Evolutionary conservation across 108 stramenopile genomes (phyloP).

Genomic region (Stephanodiscus minutulus): DNA sequence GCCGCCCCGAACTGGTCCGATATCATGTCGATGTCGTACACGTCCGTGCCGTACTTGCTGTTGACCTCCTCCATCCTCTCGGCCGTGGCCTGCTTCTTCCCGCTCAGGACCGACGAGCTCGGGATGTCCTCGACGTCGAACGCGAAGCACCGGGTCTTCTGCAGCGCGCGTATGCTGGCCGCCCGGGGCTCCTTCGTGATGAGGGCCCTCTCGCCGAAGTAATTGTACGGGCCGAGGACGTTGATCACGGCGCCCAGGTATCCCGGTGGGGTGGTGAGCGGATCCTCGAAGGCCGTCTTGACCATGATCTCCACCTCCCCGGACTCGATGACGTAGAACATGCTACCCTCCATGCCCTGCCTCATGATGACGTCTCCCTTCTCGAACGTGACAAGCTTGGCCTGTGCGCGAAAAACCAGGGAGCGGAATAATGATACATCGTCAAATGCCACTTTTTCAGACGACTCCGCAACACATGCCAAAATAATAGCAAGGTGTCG

Average conservation of each 20-base stretch:
- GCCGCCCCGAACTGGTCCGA: slow-evolving; percentile 53
- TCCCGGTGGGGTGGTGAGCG: slow-evolving; percentile 61
- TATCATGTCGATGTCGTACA: slow-evolving; percentile 51
- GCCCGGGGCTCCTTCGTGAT: slow-evolving; percentile 91
- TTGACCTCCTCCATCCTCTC: slow-evolving; percentile 58
- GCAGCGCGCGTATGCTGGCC: slow-evolving; percentile 78
- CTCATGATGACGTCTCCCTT: slow-evolving; percentile 76
- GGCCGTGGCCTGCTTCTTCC: slow-evolving; percentile 51
- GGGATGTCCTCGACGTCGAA: slow-evolving; percentile 81
- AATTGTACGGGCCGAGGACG: slow-evolving; percentile 68
- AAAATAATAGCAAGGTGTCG: not conserved
- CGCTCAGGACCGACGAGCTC: slow-evolving; percentile 64
- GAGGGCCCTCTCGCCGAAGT: slow-evolving; percentile 90
- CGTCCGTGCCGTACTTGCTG: slow-evolving; percentile 75
- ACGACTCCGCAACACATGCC: not conserved
- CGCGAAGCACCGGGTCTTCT: slow-evolving; percentile 64
- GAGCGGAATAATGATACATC: not conserved
- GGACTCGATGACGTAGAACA: slow-evolving; percentile 83
- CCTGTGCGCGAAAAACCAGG: slow-evolving; percentile 21
- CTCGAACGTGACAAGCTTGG: slow-evolving; percentile 76
- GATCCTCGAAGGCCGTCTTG: slow-evolving; percentile 80
- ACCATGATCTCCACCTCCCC: slow-evolving; percentile 88
- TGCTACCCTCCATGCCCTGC: slow-evolving; percentile 73
- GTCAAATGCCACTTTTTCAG: too few species aligned
- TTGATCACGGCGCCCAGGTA: slow-evolving; percentile 82